Evolutionary conservation across 495 filamentous ascomycete species (phyloP).

Genomic region (Aspergillus nanangensis): DNA sequence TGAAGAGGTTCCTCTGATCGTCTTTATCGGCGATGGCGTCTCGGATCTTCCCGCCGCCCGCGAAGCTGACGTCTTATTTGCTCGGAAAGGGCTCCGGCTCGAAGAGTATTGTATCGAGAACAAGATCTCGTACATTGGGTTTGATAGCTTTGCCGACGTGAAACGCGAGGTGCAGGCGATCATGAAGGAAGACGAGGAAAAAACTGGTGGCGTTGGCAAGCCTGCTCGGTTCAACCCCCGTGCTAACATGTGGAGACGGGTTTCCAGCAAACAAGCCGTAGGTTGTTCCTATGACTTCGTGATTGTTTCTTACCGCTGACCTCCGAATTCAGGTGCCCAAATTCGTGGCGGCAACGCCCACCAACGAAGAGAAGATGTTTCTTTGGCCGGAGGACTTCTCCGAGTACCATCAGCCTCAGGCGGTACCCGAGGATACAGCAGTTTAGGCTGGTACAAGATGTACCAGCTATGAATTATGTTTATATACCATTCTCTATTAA

Average conservation of each 20-base stretch:
- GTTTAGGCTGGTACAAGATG: no score
- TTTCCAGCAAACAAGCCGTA: slow-evolving; percentile 54
- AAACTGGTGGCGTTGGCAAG: slow-evolving; percentile 60
- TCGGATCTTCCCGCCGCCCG: slow-evolving; percentile 69
- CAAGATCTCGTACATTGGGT: slow-evolving; percentile 57
- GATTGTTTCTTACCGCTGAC: background rate
- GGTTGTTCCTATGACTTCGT: slow-evolving; percentile 3
- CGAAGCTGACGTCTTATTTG: slow-evolving; percentile 74
- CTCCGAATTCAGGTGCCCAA: slow-evolving; percentile 38
- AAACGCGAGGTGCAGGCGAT: slow-evolving; percentile 59
- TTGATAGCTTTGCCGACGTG: slow-evolving; percentile 66
- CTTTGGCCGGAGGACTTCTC: slow-evolving; percentile 62
- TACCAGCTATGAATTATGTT: no score
- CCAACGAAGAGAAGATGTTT: slow-evolving; percentile 60
- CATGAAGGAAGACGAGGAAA: slow-evolving; percentile 54
- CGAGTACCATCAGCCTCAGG: slow-evolving; percentile 32
- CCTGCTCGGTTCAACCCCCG: slow-evolving; percentile 65
- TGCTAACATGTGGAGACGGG: slow-evolving; percentile 66
- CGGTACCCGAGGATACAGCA: slow-evolving; percentile 13
- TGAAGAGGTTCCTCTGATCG: slow-evolving; percentile 62
- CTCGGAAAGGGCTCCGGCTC: slow-evolving; percentile 60
- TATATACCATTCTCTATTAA: no score
- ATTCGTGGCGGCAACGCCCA: slow-evolving; percentile 50
- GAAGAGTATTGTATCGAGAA: slow-evolving; percentile 69
- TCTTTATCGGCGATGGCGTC: slow-evolving; percentile 78